These are phyloP conservation scores for Cucurbita pepo DNA, from an alignment of 306 rosid species.

Conservation along the genomic window DNA sequence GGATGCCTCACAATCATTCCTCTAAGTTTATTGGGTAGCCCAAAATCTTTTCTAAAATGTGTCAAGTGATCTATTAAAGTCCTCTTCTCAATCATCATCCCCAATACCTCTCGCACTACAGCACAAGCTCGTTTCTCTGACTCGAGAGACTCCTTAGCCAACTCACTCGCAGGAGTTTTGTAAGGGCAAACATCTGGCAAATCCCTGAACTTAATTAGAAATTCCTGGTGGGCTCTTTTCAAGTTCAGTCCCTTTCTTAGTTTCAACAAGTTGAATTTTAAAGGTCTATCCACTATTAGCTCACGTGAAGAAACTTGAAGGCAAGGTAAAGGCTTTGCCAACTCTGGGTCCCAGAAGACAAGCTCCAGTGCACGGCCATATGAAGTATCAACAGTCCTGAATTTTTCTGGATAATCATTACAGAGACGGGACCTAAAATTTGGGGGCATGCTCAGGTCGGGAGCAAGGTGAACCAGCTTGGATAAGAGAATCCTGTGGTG, in stretches of 20 bases:
- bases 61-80: conserved; percentile 81
- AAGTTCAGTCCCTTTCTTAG: conserved; percentile 73
- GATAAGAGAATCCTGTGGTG: conserved; percentile 50
- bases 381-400: conserved; percentile 64
- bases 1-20: conserved; percentile 80
- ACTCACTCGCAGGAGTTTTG: conserved; percentile 16
- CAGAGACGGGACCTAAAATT: conserved; percentile 71
- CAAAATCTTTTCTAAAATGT: conserved; percentile 84
- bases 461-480: conserved; percentile 81
- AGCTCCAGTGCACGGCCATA: conserved; percentile 94
- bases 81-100: conserved; percentile 64
- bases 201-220: conserved; percentile 61
- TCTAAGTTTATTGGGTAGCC: conserved; percentile 73
- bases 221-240: conserved; percentile 60
- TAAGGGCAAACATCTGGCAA: conserved; percentile 70
- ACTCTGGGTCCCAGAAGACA: conserved; percentile 47
- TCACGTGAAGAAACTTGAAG: conserved; percentile 22
- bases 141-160: conserved; percentile 48
- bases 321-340: conserved; percentile 45
- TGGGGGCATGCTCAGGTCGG: conserved; percentile 81
- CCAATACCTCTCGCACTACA: conserved; percentile 61
- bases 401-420: conserved; percentile 63
- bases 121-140: conserved; percentile 88
- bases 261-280: conserved; percentile 72
- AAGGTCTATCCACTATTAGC: conserved; percentile 76